Conservation (phyloP, 495 filamentous ascomycete genomes). For the Neurospora pannonica region DNA sequence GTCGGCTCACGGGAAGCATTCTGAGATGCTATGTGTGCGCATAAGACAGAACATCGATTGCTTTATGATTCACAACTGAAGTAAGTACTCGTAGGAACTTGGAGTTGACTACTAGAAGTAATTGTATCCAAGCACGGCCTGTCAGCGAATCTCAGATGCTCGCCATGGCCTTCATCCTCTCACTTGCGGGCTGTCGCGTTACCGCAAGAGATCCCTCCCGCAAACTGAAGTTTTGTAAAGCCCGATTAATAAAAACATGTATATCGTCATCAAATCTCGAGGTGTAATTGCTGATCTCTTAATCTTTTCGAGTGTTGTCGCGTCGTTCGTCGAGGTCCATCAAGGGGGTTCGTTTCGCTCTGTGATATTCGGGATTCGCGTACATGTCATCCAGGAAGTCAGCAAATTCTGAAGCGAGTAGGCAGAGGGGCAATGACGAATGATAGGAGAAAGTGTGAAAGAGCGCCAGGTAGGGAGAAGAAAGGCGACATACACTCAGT, state of each 20-base stretch:
- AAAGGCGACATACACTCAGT: neutral
- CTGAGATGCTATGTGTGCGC: neutral
- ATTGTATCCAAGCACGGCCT: neutral
- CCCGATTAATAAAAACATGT: neutral
- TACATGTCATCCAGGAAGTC: neutral
- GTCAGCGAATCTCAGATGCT: neutral
- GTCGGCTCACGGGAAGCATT: neutral
- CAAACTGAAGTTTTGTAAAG: neutral
- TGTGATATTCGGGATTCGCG: neutral
- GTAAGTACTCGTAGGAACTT: neutral
- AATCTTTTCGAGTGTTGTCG: neutral
- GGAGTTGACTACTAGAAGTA: neutral
- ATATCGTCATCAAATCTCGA: neutral
- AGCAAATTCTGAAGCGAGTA: neutral
- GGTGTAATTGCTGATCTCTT: neutral
- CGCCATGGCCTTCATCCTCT: neutral
- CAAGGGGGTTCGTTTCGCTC: neutral
- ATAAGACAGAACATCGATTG: neutral
- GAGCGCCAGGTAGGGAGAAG: neutral
- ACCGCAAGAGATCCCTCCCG: neutral
- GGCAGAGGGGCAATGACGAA: neutral
- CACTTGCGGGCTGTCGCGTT: neutral
- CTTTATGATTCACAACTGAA: neutral
- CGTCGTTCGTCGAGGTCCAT: neutral
- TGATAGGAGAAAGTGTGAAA: neutral